Base-by-base conservation (phyloP, 140 eudicot species). In the Oenanthe javanica region DNA sequence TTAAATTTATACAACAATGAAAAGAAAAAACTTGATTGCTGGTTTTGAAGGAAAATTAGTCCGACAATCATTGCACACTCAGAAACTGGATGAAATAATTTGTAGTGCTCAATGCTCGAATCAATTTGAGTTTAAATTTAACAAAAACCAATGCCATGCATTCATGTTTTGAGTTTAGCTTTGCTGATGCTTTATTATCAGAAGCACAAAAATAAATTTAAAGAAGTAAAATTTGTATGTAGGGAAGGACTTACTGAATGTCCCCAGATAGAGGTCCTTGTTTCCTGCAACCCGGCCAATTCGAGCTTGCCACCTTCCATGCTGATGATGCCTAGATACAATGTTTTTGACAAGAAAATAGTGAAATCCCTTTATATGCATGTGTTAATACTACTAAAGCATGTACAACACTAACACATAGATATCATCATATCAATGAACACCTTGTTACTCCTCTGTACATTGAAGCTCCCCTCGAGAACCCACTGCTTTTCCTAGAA, bases 371-470 rank as follows among this genome's bases (percentile, higher is more conserved):
- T 40, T 1, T 5, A 12, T 36, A 31, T 6, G 19, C 43, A 71
- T 13, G 38, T 40, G 45, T 3, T 12, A 40, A 11, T 31, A 71
- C n/a, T 11, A 13, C 50, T 27, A 70, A 16, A 70, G 19, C 23
- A 70, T 70, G 45, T 12, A 70, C 1, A 69, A 0, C 45, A 38
- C 48, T 6, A 72, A 72, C 38, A 12, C 47, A 27, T 70, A 52
- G 45, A 42, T 42, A 42, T 31, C 31, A 31, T 31, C 31, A 11
- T 1, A 18, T 43, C 38, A 72, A 19, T 1, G 3, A 9, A 42
- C 12, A 79, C 82, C 77, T 79, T 79, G 82, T 79, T 47, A 79
- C 82, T 25, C 82, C 82, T 52, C 82, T 79, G 18, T 79, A 79
- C 31, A 70, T 70, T 0, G 82, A 79, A 45, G 82, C 82, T 9